Percentiles rank a stretch among this genome's conserved stretches.
Evolutionary conservation across 2,329 filamentous ascomycete species (phyloP).

Genomic region (Pyrenophora graminea): DNA sequence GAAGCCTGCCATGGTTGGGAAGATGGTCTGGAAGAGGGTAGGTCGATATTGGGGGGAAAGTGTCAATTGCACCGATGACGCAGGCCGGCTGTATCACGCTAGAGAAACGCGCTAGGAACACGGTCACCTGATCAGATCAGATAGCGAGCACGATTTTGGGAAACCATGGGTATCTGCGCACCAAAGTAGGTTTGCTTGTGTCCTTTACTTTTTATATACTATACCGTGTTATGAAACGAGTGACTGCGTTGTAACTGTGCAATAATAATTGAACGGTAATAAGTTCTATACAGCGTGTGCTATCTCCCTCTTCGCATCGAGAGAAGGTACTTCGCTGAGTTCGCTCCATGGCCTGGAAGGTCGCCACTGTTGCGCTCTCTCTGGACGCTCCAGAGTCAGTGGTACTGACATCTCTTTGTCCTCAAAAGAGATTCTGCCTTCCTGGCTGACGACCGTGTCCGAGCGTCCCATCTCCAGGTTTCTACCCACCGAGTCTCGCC

Average conservation of each 20-base stretch:
- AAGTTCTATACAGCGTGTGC: conserved; percentile 14
- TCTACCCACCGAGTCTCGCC: conserved; percentile 12
- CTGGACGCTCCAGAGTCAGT: conserved; percentile 23
- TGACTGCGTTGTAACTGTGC: not conserved
- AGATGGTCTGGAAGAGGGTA: not conserved
- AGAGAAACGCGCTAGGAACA: conserved; percentile 21
- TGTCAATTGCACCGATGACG: conserved; percentile 7
- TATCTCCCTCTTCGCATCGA: conserved; percentile 7
- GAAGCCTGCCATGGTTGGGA: conserved; percentile 17
- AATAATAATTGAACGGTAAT: too few species aligned
- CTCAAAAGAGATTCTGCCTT: conserved; percentile 5
- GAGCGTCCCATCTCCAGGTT: conserved; percentile 17
- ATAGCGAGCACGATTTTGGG: too few species aligned
- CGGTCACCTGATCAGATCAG: conserved; percentile 18
- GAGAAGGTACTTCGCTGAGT: conserved; percentile 4
- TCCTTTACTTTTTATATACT: not conserved
- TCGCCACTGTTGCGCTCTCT: conserved; percentile 20
- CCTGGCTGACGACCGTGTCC: conserved; percentile 24
- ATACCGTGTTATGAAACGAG: conserved; percentile 1
- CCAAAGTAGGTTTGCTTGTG: too few species aligned
- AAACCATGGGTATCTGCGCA: not conserved
- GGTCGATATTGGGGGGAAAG: not conserved
- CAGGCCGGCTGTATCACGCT: conserved; percentile 8
- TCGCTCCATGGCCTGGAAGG: conserved; percentile 39
- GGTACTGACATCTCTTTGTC: conserved; percentile 21